Percentiles rank a stretch among this genome's conserved stretches.
phyloP scores from a whole-genome alignment of 2,329 filamentous ascomycete species.

The Fusarium sp. region DNA sequence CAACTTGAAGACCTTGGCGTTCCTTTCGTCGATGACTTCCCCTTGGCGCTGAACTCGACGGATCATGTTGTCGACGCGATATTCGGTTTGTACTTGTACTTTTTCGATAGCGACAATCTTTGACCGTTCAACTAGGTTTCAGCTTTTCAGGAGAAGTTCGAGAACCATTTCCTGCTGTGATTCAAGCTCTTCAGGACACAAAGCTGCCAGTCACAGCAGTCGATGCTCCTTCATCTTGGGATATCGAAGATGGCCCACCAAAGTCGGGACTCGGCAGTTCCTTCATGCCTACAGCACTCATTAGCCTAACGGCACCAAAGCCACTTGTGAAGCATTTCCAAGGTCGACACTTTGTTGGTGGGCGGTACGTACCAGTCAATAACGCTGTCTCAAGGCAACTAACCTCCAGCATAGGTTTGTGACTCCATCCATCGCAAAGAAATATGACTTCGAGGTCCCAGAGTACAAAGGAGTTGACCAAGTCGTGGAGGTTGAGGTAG shows the following conservation, averaged over 20 bases:
- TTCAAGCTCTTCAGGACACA: constrained; percentile 78
- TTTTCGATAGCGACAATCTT: neutral
- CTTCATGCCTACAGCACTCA: constrained; percentile 82
- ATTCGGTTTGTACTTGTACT: constrained; percentile 71
- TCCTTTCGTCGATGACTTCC: constrained; percentile 86
- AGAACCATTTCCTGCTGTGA: constrained; percentile 89
- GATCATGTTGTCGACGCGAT: constrained; percentile 93
- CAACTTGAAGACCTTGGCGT: constrained; percentile 87
- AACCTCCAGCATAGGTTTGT: constrained; percentile 71
- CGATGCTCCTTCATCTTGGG: constrained; percentile 94
- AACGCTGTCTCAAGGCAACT: constrained; percentile 14
- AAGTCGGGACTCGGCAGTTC: constrained; percentile 77
- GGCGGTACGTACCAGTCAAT: constrained; percentile 65
- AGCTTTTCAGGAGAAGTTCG: constrained; percentile 91
- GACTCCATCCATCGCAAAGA: constrained; percentile 78
- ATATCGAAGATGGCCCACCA: constrained; percentile 88
- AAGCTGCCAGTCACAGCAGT: constrained; percentile 84
- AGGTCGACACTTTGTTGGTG: constrained; percentile 92
- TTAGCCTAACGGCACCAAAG: constrained; percentile 94
- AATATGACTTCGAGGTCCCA: constrained; percentile 87
- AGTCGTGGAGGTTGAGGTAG: constrained; percentile 76
- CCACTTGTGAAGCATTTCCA: constrained; percentile 85
- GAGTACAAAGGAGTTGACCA: constrained; percentile 89
- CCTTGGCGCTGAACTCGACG: constrained; percentile 69
- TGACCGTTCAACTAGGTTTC: constrained; percentile 70